A percentile compares a stretch with the other conserved stretches of the same genome.
Evolutionary conservation across 2,329 filamentous ascomycete genomes (phyloP).

Genomic region (Falciphora oryzae): DNA sequence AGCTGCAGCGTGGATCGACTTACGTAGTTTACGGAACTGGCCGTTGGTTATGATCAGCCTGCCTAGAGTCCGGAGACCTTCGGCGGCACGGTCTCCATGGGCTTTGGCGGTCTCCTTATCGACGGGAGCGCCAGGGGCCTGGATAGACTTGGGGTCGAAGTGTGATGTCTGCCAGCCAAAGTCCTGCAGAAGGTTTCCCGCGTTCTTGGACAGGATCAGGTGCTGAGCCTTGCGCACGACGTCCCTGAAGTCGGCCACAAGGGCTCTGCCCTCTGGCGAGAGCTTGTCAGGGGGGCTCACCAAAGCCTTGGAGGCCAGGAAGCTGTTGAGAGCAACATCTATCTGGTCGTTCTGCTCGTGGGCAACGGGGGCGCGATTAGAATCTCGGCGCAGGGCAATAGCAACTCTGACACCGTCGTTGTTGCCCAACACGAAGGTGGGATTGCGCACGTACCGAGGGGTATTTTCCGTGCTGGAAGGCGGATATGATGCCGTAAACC

Average conservation of each 20-base stretch:
- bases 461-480: conserved; percentile 83
- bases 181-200: conserved; percentile 89
- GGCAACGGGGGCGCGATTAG: neutral
- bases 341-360: conserved; percentile 73
- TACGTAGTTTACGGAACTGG: conserved; percentile 86
- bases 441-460: conserved; percentile 63
- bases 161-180: conserved; percentile 93
- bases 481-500: conserved; percentile 82
- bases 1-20: conserved; percentile 29
- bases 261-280: conserved; percentile 72
- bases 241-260: conserved; percentile 70
- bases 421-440: neutral
- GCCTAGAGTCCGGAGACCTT: conserved; percentile 82
- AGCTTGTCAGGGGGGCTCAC: conserved; percentile 67
- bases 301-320: conserved; percentile 66
- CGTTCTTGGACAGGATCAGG: conserved; percentile 86
- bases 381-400: neutral
- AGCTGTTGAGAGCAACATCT: conserved; percentile 88
- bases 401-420: neutral
- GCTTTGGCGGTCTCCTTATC: conserved; percentile 73
- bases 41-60: conserved; percentile 91
- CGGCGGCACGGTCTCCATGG: conserved; percentile 75
- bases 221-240: conserved; percentile 82
- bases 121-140: conserved; percentile 59
- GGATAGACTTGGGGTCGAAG: conserved; percentile 58